Percentiles rank a stretch among this genome's conserved stretches.
These are phyloP conservation scores for Colletotrichum euphorbiae DNA, from an alignment of 2,329 filamentous ascomycete genomes.

Conservation along the genomic window DNA sequence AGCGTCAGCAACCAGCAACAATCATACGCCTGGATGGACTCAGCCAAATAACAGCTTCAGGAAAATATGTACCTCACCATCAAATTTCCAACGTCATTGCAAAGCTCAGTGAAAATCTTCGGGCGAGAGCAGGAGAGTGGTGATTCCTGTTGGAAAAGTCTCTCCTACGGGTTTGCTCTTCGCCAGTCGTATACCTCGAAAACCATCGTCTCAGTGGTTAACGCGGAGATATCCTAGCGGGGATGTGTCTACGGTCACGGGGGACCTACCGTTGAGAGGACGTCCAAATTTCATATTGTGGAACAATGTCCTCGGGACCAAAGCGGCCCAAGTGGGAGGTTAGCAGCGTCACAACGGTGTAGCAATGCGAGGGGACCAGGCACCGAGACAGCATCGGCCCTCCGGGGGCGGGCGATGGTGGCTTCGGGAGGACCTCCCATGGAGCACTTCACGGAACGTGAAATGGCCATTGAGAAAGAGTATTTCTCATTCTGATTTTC, in stretches of 20 bases:
- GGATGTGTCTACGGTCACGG: slow-evolving; percentile 29
- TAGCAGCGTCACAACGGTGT: slow-evolving; percentile 27
- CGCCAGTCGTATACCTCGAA: slow-evolving; percentile 95
- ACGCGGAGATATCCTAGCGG: slow-evolving; percentile 92
- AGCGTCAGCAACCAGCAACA: no score
- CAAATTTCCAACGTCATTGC: slow-evolving; percentile 81
- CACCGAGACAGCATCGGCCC: slow-evolving; percentile 22
- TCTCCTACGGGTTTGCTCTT: slow-evolving; percentile 72
- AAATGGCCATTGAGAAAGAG: slow-evolving; percentile 79
- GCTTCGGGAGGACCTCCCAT: slow-evolving; percentile 82
- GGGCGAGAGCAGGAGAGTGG: slow-evolving; percentile 72
- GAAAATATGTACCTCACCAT: slow-evolving; percentile 79
- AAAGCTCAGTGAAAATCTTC: slow-evolving; percentile 80
- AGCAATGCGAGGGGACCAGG: slow-evolving; percentile 10
- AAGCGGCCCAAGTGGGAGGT: background rate
- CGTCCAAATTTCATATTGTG: slow-evolving; percentile 34
- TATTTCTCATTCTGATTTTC: slow-evolving; percentile 52
- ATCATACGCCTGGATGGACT: background rate
- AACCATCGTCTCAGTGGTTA: slow-evolving; percentile 77
- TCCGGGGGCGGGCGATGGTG: slow-evolving; percentile 32
- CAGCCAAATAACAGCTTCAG: background rate
- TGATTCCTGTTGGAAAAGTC: slow-evolving; percentile 58
- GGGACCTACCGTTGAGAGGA: slow-evolving; percentile 38
- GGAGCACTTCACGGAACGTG: slow-evolving; percentile 78
- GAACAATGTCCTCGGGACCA: slow-evolving; percentile 6